A percentile compares a stretch with the other conserved stretches of the same genome.
Conservation (phyloP, 306 rosid genomes). For the Dalbergia oliveri region DNA sequence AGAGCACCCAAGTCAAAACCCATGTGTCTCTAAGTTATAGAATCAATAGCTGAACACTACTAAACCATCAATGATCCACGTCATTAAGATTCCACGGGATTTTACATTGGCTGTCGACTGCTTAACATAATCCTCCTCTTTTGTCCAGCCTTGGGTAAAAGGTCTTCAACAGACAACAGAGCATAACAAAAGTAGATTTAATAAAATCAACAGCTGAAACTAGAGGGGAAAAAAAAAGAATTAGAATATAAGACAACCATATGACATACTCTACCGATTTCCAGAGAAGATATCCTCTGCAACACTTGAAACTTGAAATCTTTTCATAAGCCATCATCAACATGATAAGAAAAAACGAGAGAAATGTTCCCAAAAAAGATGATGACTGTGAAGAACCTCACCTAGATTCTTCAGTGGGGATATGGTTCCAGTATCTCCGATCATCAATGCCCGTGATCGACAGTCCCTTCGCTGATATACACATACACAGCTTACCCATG, state of each 20-base stretch:
- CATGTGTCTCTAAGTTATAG: neutral
- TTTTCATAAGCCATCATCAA: constrained; percentile 49
- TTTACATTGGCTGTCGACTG: too few species aligned
- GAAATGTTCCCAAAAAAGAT: constrained; percentile 27
- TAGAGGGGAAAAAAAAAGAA: neutral
- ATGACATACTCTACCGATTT: constrained; percentile 39
- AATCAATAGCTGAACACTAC: too few species aligned
- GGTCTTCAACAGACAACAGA: too few species aligned
- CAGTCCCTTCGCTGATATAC: constrained; percentile 77
- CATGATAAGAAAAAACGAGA: constrained; percentile 23
- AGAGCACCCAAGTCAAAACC: neutral
- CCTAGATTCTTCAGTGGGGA: constrained; percentile 82
- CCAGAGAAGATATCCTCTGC: constrained; percentile 39
- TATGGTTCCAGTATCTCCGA: constrained; percentile 76
- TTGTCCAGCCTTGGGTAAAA: too few species aligned
- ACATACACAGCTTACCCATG: constrained; percentile 77
- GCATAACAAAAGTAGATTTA: too few species aligned
- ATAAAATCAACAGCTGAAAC: neutral
- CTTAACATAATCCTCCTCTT: too few species aligned
- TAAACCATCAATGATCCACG: too few species aligned
- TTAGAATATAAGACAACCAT: neutral
- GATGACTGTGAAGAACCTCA: constrained; percentile 46
- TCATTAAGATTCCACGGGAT: too few species aligned
- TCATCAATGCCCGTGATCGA: constrained; percentile 89
- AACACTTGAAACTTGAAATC: constrained; percentile 33